Evolutionary conservation across 78 protist species (phyloP).

Genomic region (Pelomyxa schiedti): DNA sequence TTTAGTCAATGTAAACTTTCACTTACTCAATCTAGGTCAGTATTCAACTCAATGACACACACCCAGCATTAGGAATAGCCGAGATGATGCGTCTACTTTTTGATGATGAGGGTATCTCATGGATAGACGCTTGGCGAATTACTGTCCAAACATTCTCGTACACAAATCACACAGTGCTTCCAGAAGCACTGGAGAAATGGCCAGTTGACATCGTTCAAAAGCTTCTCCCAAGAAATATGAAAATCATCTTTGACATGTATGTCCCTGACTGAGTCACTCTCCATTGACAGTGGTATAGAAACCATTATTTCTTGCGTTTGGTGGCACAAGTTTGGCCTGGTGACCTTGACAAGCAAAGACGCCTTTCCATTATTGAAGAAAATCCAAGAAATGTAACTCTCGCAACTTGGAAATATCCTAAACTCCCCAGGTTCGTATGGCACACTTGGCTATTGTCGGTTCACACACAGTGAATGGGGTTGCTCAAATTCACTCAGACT

Average conservation of each 20-base stretch:
- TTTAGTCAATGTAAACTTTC: no score
- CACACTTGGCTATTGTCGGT: slow-evolving; percentile 81
- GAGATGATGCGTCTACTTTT: slow-evolving; percentile 76
- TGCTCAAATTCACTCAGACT: slow-evolving; percentile 83
- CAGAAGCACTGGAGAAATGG: slow-evolving; percentile 97
- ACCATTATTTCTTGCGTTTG: slow-evolving; percentile 11
- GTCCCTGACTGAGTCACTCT: slow-evolving; percentile 19
- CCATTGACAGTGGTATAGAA: slow-evolving; percentile 1
- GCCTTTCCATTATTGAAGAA: slow-evolving; percentile 82
- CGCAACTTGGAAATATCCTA: neutral
- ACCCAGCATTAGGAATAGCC: slow-evolving; percentile 84
- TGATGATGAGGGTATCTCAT: slow-evolving; percentile 64
- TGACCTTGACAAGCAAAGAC: slow-evolving; percentile 36
- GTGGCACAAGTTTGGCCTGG: slow-evolving; percentile 56
- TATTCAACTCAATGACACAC: slow-evolving; percentile 94
- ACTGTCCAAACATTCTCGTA: slow-evolving; percentile 58
- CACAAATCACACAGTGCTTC: slow-evolving; percentile 96
- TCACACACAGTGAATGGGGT: slow-evolving; percentile 88
- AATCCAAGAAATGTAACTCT: slow-evolving; percentile 31
- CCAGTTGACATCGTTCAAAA: slow-evolving; percentile 63
- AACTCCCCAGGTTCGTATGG: slow-evolving; percentile 75
- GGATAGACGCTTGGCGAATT: slow-evolving; percentile 83
- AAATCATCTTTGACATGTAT: slow-evolving; percentile 89
- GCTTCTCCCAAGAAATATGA: slow-evolving; percentile 89
- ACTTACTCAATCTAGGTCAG: slow-evolving; percentile 59